Base-by-base conservation (phyloP, 257 asterid genomes). In the Henckelia pumila region DNA sequence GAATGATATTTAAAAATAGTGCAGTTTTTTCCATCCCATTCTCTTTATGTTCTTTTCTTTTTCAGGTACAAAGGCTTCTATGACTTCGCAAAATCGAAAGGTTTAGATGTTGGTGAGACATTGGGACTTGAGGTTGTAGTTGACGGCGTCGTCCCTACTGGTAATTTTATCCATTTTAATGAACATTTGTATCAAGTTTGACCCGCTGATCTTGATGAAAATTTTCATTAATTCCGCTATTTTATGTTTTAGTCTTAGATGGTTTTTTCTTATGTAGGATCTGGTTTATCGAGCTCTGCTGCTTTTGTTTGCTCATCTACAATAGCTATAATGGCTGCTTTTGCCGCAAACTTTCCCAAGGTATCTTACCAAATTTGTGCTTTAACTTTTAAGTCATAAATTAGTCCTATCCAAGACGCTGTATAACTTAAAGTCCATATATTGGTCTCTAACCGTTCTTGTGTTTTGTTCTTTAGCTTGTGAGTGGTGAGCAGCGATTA, bases 251-350 rank as follows among this genome's bases (percentile, higher is more conserved):
- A 19, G 26, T 56, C 22, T 56, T 40, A 19, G 25, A 44, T 47
- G 30, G 32, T 64, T 56, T 77, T 65, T 57, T 69, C 44, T 73
- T 37, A 9, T 78, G 61, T 75, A 94, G 97, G 98, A 40, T 94
- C 99, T 67, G 99, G 99, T 59, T 80, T 94, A 61, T 94, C 99
- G 22, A 94, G 99, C 84, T 94, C 99, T 73, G 97, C 99, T 67
- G 97, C 97, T 62, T 88, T 94, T 81, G 99, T 91, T 72, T 94
- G 99, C 86, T 91, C 96, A 44, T 74, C 99, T 47, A 88, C 96
- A 40, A 94, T 94, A 56, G 95, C 96, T 62, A 82, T 94, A 73
- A 91, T 94, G 97, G 95, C 97, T 72, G 85, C 82, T 30, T 59
- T 85, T 19, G 97, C 88, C 2, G 63, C 74, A 40, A 85, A 61